These are phyloP conservation scores for Hygrocybe coccinea DNA, from an alignment of 768 basidiomycete genomes.

Conservation along the genomic window DNA sequence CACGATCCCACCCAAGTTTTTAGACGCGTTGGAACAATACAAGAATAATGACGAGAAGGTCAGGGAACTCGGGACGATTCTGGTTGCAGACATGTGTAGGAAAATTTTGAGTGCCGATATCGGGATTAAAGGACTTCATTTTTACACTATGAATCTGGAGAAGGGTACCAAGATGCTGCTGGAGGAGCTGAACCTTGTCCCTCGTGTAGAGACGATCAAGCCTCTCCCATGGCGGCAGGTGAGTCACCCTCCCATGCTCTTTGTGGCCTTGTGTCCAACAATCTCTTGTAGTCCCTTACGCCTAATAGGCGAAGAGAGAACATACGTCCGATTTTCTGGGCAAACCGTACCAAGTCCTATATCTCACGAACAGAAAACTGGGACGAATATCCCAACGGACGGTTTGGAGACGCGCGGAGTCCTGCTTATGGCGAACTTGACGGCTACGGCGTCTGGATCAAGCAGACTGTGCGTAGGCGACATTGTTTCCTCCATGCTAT, in stretches of 20 bases:
- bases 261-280: not conserved
- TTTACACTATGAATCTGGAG: slow-evolving; percentile 97
- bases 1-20: slow-evolving; percentile 67
- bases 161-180: slow-evolving; percentile 93
- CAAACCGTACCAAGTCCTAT: slow-evolving; percentile 93
- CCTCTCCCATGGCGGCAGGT: slow-evolving; percentile 98
- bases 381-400: slow-evolving; percentile 99
- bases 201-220: slow-evolving; percentile 84
- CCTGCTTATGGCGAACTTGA: slow-evolving; percentile 98
- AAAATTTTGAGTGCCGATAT: slow-evolving; percentile 74
- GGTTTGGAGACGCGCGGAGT: slow-evolving; percentile 95
- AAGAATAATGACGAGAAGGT: slow-evolving; percentile 94
- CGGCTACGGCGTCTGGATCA: slow-evolving; percentile 90
- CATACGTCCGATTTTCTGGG: slow-evolving; percentile 99
- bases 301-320: slow-evolving; percentile 86
- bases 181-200: slow-evolving; percentile 85
- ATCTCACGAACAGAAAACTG: slow-evolving; percentile 95
- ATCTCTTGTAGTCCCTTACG: slow-evolving; percentile 67
- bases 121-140: slow-evolving; percentile 86
- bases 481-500: not conserved
- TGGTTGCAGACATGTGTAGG: slow-evolving; percentile 92
- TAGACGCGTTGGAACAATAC: slow-evolving; percentile 76
- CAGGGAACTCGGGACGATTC: slow-evolving; percentile 84
- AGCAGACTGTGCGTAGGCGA: slow-evolving; percentile 64
- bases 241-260: slow-evolving; percentile 15